phyloP scores from a whole-genome alignment of 768 basidiomycete genomes.

The Harrya chromipes region DNA sequence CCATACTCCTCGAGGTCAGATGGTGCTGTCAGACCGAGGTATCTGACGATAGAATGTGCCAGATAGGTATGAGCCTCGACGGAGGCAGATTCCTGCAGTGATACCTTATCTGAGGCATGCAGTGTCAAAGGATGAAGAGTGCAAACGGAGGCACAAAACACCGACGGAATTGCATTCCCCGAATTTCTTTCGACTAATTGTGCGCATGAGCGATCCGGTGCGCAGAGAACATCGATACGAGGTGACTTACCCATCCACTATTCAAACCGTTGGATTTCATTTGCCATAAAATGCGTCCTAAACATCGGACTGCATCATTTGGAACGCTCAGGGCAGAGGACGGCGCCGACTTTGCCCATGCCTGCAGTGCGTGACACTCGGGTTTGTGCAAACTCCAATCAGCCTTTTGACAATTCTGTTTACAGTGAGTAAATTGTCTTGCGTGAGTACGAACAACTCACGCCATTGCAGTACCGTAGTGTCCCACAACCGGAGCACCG shows the following conservation, averaged over 20 bases:
- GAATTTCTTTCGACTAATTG: slow-evolving; percentile 58
- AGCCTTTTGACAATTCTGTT: slow-evolving; percentile 61
- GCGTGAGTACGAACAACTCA: slow-evolving; percentile 33
- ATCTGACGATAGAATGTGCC: slow-evolving; percentile 71
- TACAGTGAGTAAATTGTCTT: background rate
- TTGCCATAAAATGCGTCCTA: slow-evolving; percentile 73
- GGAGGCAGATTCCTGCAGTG: slow-evolving; percentile 43
- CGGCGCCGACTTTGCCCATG: slow-evolving; percentile 52
- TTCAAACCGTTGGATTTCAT: slow-evolving; percentile 51
- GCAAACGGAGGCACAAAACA: slow-evolving; percentile 5
- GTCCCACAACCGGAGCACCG: slow-evolving; percentile 73
- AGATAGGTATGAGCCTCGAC: slow-evolving; percentile 64
- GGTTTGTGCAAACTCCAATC: slow-evolving; percentile 76
- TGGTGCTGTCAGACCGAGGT: slow-evolving; percentile 58
- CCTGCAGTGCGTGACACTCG: slow-evolving; percentile 71
- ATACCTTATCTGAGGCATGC: slow-evolving; percentile 43
- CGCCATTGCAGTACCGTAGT: slow-evolving; percentile 73
- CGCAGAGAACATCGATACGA: background rate
- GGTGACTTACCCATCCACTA: slow-evolving; percentile 54
- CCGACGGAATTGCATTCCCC: slow-evolving; percentile 75
- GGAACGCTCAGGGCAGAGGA: slow-evolving; percentile 51
- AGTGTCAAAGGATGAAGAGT: background rate
- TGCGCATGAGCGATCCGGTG: background rate
- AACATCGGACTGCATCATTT: slow-evolving; percentile 73
- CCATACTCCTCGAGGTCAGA: slow-evolving; percentile 57